Evolutionary conservation across 306 rosid species (phyloP).

Genomic region (Ochetophila trinervis): DNA sequence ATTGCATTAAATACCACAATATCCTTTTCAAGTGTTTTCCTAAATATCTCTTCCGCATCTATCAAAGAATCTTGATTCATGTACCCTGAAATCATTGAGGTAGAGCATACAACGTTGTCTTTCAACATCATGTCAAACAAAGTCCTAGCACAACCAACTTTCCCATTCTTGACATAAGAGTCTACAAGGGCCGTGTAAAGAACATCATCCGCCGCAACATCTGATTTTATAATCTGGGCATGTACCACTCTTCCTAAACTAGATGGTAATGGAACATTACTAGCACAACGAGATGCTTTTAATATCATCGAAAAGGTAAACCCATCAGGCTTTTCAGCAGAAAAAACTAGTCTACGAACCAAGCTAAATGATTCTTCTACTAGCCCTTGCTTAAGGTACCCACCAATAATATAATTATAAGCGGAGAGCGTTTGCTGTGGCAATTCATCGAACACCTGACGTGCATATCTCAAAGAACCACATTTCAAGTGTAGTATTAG

Average conservation of each 20-base stretch:
- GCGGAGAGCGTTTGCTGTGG: constrained; percentile 56
- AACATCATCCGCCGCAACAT: constrained; percentile 61
- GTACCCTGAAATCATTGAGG: constrained; percentile 84
- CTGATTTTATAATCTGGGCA: constrained; percentile 59
- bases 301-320: constrained; percentile 76
- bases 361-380: constrained; percentile 50
- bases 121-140: constrained; percentile 69
- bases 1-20: constrained; percentile 82
- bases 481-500: constrained; percentile 64
- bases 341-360: constrained; percentile 45
- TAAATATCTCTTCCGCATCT: constrained; percentile 70
- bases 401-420: constrained; percentile 73
- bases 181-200: constrained; percentile 75
- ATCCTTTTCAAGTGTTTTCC: constrained; percentile 58
- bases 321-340: constrained; percentile 68
- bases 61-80: constrained; percentile 58
- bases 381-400: constrained; percentile 54
- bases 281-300: constrained; percentile 56
- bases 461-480: constrained; percentile 54
- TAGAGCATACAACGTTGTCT: constrained; percentile 66
- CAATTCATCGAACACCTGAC: constrained; percentile 72
- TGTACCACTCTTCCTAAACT: constrained; percentile 68
- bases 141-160: constrained; percentile 53
- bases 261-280: constrained; percentile 19
- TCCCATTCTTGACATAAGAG: constrained; percentile 66